Base-by-base conservation (phyloP, 768 basidiomycete species). In the Lactarius deliciosus region DNA sequence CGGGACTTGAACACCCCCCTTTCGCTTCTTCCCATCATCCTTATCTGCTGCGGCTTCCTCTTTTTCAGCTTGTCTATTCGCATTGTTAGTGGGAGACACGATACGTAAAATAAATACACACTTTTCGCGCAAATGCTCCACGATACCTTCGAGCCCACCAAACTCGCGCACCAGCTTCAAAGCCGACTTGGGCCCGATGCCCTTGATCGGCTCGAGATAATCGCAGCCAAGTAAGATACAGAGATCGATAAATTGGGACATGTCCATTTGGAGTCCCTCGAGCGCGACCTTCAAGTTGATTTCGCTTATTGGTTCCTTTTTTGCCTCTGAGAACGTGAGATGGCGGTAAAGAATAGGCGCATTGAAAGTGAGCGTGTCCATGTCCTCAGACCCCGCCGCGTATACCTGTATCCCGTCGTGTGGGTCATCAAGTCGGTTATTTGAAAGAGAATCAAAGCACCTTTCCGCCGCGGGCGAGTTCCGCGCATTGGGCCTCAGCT, bases 401-500 rank as follows among this genome's bases (percentile, higher is more conserved):
- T 93, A 98, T 32, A 98, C 94, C 92, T 94, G 25, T 5, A 6
- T 28, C 13, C n/a, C 22, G n/a, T 20, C 55, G 22, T 71, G 57
- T 32, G 34, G 55, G 11, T 8, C 47, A 57, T 43, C 7, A 36
- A 43, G 32, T n/a, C 7, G 50, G 20, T 45, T 45, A 40, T 57
- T 50, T 53, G 61, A 16, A 40, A 10, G 56, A 45, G 57, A 64
- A 7, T 15, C 11, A 25, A 32, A 68, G 16, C 60, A 90, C 96
- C 81, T 96, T 94, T 64, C 94, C 95, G 28, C 94, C 96, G 38
- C 94, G 86, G n/a, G 96, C 96, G 2, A 99, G 85, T 76, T 98
- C 97, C 6, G 97, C 97, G 71, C 97, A 98, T 74, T 99, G 97
- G 1, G 97, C 97, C 76, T 99, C 97, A 7, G 97, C 97, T 79